Conservation (phyloP, 306 rosid genomes). For the Elaeagnus macrophylla region DNA sequence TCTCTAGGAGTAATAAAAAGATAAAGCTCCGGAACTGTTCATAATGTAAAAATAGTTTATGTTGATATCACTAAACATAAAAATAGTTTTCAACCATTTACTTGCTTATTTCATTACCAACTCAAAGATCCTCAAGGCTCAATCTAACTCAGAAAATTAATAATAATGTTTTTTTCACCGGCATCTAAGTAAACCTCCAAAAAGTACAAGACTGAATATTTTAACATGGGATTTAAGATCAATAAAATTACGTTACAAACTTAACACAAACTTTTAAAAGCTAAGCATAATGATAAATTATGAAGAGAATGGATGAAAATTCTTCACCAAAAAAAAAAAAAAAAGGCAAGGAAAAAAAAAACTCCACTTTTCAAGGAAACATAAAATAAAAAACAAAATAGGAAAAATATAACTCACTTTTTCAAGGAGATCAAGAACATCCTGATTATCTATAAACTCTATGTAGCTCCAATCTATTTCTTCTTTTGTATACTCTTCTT, state of each 20-base stretch:
- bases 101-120: background rate
- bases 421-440: conserved; percentile 89
- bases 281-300: too few species aligned
- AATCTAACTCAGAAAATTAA: background rate
- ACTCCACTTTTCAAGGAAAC: background rate
- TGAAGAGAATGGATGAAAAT: background rate
- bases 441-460: conserved; percentile 90
- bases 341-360: background rate
- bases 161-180: background rate
- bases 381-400: conserved; percentile 8
- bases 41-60: background rate
- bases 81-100: background rate
- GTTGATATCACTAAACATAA: background rate
- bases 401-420: conserved; percentile 46
- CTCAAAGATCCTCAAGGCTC: background rate
- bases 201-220: background rate
- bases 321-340: background rate
- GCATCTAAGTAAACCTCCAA: background rate
- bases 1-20: background rate
- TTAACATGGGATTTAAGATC: background rate
- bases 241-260: background rate
- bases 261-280: background rate
- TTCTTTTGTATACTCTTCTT: conserved; percentile 93
- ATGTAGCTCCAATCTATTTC: conserved; percentile 95
- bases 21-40: background rate